Evolutionary conservation across 2,329 filamentous ascomycete species (phyloP).

Genomic region (Verticillium tricorpus): DNA sequence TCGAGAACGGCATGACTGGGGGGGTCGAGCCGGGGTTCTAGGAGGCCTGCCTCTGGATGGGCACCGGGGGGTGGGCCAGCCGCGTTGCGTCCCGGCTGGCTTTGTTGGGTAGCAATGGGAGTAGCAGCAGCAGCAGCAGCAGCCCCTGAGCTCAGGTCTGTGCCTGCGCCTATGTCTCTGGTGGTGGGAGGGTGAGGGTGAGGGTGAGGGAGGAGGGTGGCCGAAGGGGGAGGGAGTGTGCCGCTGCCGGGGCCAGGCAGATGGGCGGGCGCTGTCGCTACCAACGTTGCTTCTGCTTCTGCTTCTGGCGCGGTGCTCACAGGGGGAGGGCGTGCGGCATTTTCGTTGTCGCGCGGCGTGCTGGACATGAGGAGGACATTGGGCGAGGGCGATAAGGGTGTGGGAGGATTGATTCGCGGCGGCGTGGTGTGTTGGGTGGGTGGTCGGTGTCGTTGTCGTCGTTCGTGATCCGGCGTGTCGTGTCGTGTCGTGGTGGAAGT

Average conservation of each 20-base stretch:
- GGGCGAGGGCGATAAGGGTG: slow-evolving; percentile 29
- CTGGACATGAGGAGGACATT: slow-evolving; percentile 58
- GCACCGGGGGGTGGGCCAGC: slow-evolving; percentile 12
- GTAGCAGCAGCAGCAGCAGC: slow-evolving; percentile 1
- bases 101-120: slow-evolving; percentile 1
- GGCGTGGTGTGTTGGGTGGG: slow-evolving; percentile 1
- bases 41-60: slow-evolving; percentile 9
- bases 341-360: slow-evolving; percentile 44
- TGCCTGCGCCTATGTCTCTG: neutral
- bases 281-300: slow-evolving; percentile 4
- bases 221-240: neutral
- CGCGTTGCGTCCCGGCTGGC: neutral
- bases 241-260: neutral
- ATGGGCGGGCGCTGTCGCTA: slow-evolving; percentile 2
- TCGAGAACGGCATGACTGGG: slow-evolving; percentile 31
- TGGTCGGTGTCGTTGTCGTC: neutral
- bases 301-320: slow-evolving; percentile 28
- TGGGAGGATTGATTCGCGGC: slow-evolving; percentile 21
- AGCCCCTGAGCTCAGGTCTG: slow-evolving; percentile 1
- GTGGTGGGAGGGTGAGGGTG: neutral
- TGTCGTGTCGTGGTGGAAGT: slow-evolving; percentile 3
- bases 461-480: neutral
- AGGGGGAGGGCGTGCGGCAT: slow-evolving; percentile 47
- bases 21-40: slow-evolving; percentile 8
- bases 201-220: slow-evolving; percentile 1